Evolutionary conservation across 352 stramenopile genomes (phyloP), one percentile per base, ranked within the genome.

Genomic region (Thalassiosira exigua): DNA sequence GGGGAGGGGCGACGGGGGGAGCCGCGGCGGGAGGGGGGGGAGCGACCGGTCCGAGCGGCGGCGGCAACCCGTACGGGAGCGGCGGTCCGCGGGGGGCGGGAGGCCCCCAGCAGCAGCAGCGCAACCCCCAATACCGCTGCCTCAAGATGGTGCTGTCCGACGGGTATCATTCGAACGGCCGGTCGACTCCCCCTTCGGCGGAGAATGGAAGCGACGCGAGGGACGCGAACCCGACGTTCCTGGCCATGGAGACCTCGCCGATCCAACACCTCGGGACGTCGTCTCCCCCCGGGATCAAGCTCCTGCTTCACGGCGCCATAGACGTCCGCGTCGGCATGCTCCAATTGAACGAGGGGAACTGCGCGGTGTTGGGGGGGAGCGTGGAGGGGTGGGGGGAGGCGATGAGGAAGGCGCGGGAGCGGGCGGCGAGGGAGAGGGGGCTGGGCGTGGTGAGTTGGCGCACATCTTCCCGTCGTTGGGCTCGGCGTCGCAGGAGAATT

Each of bases 401-500:
- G 14, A 78, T 86, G 72, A 65, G 53, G 21, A 66, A 78, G 27
- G 74, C 79, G 4, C 71, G 81, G 33, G 69, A 90, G 60, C 73
- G 80, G 58, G 81, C 76, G 22, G 52, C 76, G 36, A 60, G 62
- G 22, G 21, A 62, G 41, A 69, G 51, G 14, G 88, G 88, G 21
- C 68, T 91, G 14, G 87, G 87, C 36, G 72, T 92, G 9, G 88
- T n/a, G n/a, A n/a, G n/a, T n/a, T n/a, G n/a, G n/a, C n/a, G n/a
- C n/a, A n/a, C n/a, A n/a, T n/a, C n/a, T n/a, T n/a, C n/a, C n/a
- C n/a, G n/a, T n/a, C n/a, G n/a, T n/a, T n/a, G n/a, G n/a, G n/a
- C n/a, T n/a, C n/a, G n/a, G n/a, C n/a, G n/a, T n/a, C n/a, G n/a
- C n/a, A n/a, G n/a, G n/a, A n/a, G n/a, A n/a, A n/a, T n/a, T n/a